Evolutionary conservation across 371 early-diverging fungal genomes (phyloP).

Genomic region (Syncephalastrum racemosum): DNA sequence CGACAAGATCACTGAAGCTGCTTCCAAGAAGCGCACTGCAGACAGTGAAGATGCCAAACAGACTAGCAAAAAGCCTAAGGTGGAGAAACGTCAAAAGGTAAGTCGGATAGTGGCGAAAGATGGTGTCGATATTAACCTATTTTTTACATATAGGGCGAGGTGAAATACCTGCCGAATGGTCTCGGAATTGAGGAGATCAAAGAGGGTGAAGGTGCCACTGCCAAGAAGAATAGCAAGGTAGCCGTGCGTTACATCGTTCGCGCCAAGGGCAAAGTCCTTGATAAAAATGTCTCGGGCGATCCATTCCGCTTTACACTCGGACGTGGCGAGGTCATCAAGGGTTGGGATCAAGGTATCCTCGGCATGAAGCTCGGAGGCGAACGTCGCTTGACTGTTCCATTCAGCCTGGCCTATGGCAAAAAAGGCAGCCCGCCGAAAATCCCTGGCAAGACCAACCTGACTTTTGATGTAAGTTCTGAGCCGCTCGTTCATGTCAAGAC

Average conservation of each 20-base stretch:
- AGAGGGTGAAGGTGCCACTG: conserved; percentile 71
- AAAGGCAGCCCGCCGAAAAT: conserved; percentile 88
- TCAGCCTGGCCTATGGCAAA: conserved; percentile 84
- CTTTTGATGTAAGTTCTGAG: conserved; percentile 75
- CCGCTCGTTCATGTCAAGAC: no score
- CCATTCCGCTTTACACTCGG: conserved; percentile 91
- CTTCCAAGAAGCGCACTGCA: neutral
- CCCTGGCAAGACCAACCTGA: conserved; percentile 82
- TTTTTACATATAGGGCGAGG: neutral
- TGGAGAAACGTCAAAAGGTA: conserved; percentile 1
- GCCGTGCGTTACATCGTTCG: conserved; percentile 91
- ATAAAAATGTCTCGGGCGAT: conserved; percentile 86
- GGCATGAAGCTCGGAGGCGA: conserved; percentile 94
- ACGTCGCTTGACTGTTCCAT: conserved; percentile 88
- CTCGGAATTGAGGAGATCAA: conserved; percentile 80
- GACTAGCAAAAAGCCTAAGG: neutral
- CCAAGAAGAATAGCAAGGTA: conserved; percentile 77
- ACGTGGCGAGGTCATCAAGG: conserved; percentile 91
- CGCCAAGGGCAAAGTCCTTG: conserved; percentile 91
- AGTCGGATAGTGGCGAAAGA: neutral
- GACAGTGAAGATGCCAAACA: neutral
- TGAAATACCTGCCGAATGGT: conserved; percentile 46
- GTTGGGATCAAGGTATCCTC: conserved; percentile 88
- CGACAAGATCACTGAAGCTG: neutral
- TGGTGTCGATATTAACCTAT: neutral